Evolutionary conservation across 495 filamentous ascomycete species (phyloP).

Genomic region (Daldinia concentrica): DNA sequence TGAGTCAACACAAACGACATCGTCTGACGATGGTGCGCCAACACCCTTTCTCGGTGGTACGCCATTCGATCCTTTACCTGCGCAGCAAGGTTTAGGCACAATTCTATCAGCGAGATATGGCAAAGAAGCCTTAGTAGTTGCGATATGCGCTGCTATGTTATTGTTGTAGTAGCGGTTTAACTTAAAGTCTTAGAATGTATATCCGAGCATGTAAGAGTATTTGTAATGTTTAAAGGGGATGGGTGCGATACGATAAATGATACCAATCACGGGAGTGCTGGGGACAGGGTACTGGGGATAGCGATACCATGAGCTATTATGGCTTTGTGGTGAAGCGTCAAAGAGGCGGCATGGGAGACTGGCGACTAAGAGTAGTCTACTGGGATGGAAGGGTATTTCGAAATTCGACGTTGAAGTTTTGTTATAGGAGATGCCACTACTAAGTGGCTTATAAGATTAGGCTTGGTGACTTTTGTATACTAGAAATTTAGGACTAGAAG

Average conservation of each 20-base stretch:
- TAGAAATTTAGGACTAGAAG: conserved; percentile 3
- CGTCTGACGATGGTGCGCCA: conserved; percentile 25
- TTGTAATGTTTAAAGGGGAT: conserved; percentile 35
- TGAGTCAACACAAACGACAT: conserved; percentile 20
- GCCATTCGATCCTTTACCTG: conserved; percentile 33
- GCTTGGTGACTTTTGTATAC: conserved; percentile 20
- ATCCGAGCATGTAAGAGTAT: conserved; percentile 13
- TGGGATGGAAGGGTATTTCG: conserved; percentile 16
- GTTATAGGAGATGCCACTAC: conserved; percentile 19
- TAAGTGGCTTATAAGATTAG: background rate
- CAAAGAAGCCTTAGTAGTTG: conserved; percentile 13
- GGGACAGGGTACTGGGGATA: background rate
- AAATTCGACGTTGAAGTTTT: conserved; percentile 4
- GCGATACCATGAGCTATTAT: background rate
- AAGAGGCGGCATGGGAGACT: background rate
- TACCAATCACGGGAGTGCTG: conserved; percentile 13
- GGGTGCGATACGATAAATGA: background rate
- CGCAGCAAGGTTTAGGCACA: conserved; percentile 11
- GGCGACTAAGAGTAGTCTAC: background rate
- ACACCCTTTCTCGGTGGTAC: conserved; percentile 35
- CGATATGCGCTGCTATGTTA: conserved; percentile 21
- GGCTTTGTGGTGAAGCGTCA: background rate
- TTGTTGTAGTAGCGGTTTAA: conserved; percentile 22
- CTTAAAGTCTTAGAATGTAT: conserved; percentile 14
- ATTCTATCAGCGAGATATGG: conserved; percentile 7